Evolutionary conservation across 2,329 filamentous ascomycete genomes (phyloP), one percentile per base, ranked within the genome.

Genomic region (Cladosporium halotolerans): DNA sequence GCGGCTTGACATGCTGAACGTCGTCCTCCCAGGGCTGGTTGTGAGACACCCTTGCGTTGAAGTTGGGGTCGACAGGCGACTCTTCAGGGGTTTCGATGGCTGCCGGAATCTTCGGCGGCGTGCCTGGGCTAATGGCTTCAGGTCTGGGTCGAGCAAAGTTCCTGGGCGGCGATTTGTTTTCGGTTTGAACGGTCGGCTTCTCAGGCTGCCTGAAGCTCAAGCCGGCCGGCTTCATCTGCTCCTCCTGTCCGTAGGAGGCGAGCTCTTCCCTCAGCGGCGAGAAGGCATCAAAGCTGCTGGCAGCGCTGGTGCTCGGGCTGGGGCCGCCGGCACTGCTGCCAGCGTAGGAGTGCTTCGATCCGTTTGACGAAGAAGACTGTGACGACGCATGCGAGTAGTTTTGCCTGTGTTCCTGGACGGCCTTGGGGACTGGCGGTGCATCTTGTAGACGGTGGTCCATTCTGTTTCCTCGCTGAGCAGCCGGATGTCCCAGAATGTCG

Each of bases 11-110:
- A 7, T 16, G 6, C 18, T 51, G 28, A 14, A 43, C 42, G 11
- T 47, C 49, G 41, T 49, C 47, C 18, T 54, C 54, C 52, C 62
- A 60, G 2, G 57, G 56, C 45, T 60, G 58, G 51, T 56, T 51
- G 13, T 43, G 48, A 6, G 48, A 51, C n/a, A 51, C 41, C 8
- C 48, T 40, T 16, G 39, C 39, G 32, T 38, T 32, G 13, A 44
- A 44, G 16, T 53, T 59, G 8, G 66, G 66, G 55, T 68, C 67
- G 56, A 66, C 64, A 1, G 67, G 67, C 18, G 66, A 69, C 32
- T 39, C 45, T 39, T 56, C 48, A 40, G 56, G 19, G 45, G 48
- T 23, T 42, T 47, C 18, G 53, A 55, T 5, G n/a, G 47, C 10
- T 54, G 55, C 9, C 41, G 53, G 11, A 13, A 51, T 43, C 32